A percentile compares a stretch with the other conserved stretches of the same genome.
These are phyloP conservation scores for Parafenestella ontariensis DNA, from an alignment of 2,329 filamentous ascomycete genomes.

Conservation along the genomic window DNA sequence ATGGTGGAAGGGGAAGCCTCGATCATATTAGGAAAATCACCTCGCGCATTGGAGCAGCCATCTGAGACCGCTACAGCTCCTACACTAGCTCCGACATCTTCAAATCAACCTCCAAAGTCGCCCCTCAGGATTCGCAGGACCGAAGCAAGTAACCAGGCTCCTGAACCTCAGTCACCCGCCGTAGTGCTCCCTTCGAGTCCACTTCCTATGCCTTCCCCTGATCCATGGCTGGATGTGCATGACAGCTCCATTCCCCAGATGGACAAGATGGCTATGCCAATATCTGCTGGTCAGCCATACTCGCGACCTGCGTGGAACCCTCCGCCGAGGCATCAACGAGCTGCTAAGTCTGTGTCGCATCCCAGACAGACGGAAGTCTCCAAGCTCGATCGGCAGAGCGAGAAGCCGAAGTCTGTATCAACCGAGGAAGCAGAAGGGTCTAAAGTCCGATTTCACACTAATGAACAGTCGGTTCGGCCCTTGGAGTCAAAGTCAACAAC, in stretches of 20 bases:
- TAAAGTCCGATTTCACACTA: not conserved
- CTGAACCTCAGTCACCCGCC: conserved; percentile 24
- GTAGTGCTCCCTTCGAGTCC: conserved; percentile 35
- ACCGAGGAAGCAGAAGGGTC: conserved; percentile 4
- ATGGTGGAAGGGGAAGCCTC: conserved; percentile 27
- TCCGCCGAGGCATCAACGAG: conserved; percentile 25
- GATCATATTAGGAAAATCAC: conserved; percentile 29
- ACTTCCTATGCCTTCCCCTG: conserved; percentile 41
- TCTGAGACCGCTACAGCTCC: conserved; percentile 18
- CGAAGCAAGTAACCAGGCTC: conserved; percentile 30
- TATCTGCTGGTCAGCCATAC: conserved; percentile 36
- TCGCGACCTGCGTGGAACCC: conserved; percentile 32
- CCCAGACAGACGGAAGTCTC: conserved; percentile 4
- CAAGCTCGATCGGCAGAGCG: conserved; percentile 6
- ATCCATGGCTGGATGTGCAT: conserved; percentile 44
- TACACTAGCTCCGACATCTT: conserved; percentile 6
- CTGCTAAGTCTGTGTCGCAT: conserved; percentile 24
- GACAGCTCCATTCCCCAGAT: conserved; percentile 36
- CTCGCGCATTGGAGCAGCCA: conserved; percentile 10
- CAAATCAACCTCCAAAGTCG: conserved; percentile 24
- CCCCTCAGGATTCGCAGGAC: conserved; percentile 27
- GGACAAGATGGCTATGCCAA: conserved; percentile 44
- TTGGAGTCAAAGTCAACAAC: conserved; percentile 11
- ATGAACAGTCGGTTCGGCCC: conserved; percentile 2
- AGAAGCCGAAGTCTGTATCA: conserved; percentile 5